Evolutionary conservation across 78 protist genomes (phyloP), one percentile per base, ranked within the genome.

Genomic region (Andalucia godoyi): DNA sequence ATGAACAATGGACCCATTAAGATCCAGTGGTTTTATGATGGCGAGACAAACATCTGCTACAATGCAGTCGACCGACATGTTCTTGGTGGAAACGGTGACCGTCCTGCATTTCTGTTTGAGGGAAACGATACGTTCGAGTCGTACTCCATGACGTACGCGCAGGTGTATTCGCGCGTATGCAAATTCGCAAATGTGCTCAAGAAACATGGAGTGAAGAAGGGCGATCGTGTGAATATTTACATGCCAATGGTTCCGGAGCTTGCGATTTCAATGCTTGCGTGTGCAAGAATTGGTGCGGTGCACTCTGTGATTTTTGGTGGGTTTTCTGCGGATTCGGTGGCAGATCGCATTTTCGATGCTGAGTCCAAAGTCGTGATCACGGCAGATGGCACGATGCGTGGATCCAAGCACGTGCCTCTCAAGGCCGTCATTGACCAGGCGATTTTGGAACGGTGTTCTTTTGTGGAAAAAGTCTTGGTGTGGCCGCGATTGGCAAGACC

Each of bases 251-350:
- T 83, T 40, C 85, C 85, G 57, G 76, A 59, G 30, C 79, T 81
- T 5, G 79, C 77, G 27, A 57, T 76, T 36, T 70, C 93, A 25
- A 89, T 93, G 94, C 86, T 93, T 38, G 97, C 97, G 33, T 90
- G 95, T 45, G 95, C 97, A n/a, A 74, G 95, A 30, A 82, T 93
- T 30, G 97, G 97, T 34, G 95, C 95, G 0, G 43, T 90, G n/a
- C 95, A 86, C 80, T 62, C 84, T 17, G 95, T 90, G 10, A 89
- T 86, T 2, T 84, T 84, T 60, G 89, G 83, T 23, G 89, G 89
- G 12, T 84, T 89, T 50, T 66, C 83, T 8, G 40, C 81, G 37
- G 77, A 85, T 30, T 64, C 80, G 0, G 84, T 86, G 53, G 49
- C 66, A 7, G 46, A 50, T 2, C 60, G 92, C 21, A 57, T 77